Evolutionary conservation across 2,329 filamentous ascomycete genomes (phyloP), one percentile per base, ranked within the genome.

Genomic region (Calonectria pseudoreteaudii): DNA sequence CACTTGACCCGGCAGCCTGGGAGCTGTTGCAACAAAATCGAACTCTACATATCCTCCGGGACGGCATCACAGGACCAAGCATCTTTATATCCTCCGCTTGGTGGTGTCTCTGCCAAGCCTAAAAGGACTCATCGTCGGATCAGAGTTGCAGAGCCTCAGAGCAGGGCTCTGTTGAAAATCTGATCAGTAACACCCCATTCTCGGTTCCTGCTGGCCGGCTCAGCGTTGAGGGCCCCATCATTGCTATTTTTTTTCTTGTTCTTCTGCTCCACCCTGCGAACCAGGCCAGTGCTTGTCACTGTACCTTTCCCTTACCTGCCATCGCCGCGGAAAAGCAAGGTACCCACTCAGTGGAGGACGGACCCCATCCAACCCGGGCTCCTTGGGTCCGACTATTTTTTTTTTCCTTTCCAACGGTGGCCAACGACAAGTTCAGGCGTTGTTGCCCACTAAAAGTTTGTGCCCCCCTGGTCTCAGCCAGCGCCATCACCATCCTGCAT

Each of bases 121-220:
- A 52, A 58, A n/a, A 31, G 20, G 18, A n/a, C 34, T 34, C 65
- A 36, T 67, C 53, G 53, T 58, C 23, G 9, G 44, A 67, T 34
- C 66, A 28, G 31, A 71, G 66, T 76, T 72, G 75, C 78, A 79
- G 78, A 79, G 78, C 78, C 77, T 79, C 77, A 80, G 71, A 31
- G 58, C 71, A 72, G n/a, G 58, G 66, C 68, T 58, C 60, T 62
- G 65, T 68, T 62, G n/a, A 47, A 77, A 66, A 70, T 56, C 72
- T 74, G 67, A 56, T 68, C 73, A 71, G 69, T 47, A 50, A 68
- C 53, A 26, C 41, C 66, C 66, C 68, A 74, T 71, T 68, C 68
- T 75, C 71, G 62, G 64, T 44, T 47, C 58, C 58, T 62, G 71
- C 77, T 77, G 72, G 71, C 76, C 69, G 66, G 66, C 71, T 66